Evolutionary conservation across 2,329 filamentous ascomycete genomes (phyloP).

Genomic region (Tolypocladium amazonense): DNA sequence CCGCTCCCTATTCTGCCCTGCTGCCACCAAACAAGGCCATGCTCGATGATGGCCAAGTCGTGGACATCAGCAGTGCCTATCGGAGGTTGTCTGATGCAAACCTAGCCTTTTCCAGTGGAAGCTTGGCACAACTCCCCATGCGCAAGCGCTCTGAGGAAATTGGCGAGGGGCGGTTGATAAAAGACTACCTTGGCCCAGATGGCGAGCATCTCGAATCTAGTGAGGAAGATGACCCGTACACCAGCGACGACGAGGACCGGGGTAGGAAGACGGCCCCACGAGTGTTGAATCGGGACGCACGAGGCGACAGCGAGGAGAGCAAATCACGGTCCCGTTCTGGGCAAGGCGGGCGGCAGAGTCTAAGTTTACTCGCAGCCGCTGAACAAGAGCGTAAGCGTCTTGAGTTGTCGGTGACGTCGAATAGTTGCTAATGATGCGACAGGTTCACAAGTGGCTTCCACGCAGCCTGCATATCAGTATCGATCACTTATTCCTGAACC

Average conservation of each 20-base stretch:
- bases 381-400: conserved; percentile 64
- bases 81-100: conserved; percentile 62
- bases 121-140: conserved; percentile 48
- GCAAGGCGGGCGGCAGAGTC: conserved; percentile 31
- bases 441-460: conserved; percentile 44
- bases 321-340: conserved; percentile 18
- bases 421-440: conserved; percentile 11
- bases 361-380: conserved; percentile 60
- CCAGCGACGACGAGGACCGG: conserved; percentile 59
- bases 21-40: conserved; percentile 28
- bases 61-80: conserved; percentile 63
- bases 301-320: conserved; percentile 23
- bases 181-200: conserved; percentile 56
- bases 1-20: conserved; percentile 14
- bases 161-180: conserved; percentile 48
- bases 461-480: conserved; percentile 42
- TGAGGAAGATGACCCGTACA: conserved; percentile 55
- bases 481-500: conserved; percentile 57
- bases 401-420: not conserved
- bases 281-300: conserved; percentile 29
- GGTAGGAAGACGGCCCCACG: conserved; percentile 47
- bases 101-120: conserved; percentile 52
- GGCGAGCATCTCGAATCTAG: conserved; percentile 58
- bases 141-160: conserved; percentile 37
- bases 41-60: conserved; percentile 47